phyloP scores from a whole-genome alignment of 176 grass and related monocot species.

The Carex littledalei region DNA sequence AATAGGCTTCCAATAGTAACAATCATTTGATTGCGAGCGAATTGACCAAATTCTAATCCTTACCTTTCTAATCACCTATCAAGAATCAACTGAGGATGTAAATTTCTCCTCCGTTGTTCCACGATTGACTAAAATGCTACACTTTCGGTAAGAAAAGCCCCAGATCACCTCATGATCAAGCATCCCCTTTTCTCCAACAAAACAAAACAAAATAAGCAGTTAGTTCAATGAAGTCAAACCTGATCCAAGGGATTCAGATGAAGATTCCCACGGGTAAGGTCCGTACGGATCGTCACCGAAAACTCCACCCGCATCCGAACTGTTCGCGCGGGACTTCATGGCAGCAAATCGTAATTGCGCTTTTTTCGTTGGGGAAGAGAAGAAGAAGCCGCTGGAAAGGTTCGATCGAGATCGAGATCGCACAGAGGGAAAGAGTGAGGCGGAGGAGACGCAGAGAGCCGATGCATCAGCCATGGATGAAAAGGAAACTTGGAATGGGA shows the following conservation, averaged over 20 bases:
- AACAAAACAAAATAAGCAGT: background rate
- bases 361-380: background rate
- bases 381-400: slow-evolving; percentile 11
- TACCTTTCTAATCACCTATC: background rate
- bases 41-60: background rate
- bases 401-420: slow-evolving; percentile 29
- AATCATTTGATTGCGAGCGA: background rate
- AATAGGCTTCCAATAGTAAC: background rate
- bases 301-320: slow-evolving; percentile 38
- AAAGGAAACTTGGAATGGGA: slow-evolving; percentile 5
- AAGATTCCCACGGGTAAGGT: slow-evolving; percentile 86
- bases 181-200: background rate
- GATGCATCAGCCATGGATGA: slow-evolving; percentile 52
- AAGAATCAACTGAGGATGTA: background rate
- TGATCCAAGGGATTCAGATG: slow-evolving; percentile 35
- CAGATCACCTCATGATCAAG: background rate
- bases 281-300: slow-evolving; percentile 67
- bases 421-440: slow-evolving; percentile 25
- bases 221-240: slow-evolving; percentile 14
- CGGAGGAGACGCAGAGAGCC: slow-evolving; percentile 26
- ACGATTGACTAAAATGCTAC: background rate
- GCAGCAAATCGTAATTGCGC: slow-evolving; percentile 10
- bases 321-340: slow-evolving; percentile 39
- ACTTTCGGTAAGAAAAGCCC: background rate
- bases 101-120: background rate